phyloP scores from a whole-genome alignment of 2,329 filamentous ascomycete genomes.

The Akanthomyces dipterigenus region DNA sequence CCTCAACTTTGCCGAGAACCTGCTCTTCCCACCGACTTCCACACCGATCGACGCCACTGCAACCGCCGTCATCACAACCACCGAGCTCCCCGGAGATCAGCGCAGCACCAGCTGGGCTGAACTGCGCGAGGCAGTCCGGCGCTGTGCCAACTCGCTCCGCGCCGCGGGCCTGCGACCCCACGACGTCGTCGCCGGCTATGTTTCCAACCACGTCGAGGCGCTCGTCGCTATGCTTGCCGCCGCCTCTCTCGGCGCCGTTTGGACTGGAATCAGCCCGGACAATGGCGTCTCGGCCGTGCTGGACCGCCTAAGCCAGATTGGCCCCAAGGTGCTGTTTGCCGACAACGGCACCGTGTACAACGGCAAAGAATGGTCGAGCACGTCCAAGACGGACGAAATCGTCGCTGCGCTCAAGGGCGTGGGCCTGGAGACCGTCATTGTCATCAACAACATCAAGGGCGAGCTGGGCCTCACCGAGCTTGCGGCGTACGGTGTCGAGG shows the following conservation, averaged over 20 bases:
- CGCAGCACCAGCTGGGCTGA: constrained; percentile 63
- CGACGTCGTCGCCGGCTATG: constrained; percentile 63
- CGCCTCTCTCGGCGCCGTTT: constrained; percentile 76
- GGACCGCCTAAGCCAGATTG: constrained; percentile 79
- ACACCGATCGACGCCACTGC: constrained; percentile 44
- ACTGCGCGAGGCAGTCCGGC: constrained; percentile 69
- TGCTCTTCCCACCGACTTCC: constrained; percentile 63
- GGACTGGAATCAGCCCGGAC: constrained; percentile 90
- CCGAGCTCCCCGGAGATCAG: constrained; percentile 60
- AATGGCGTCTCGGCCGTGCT: constrained; percentile 87
- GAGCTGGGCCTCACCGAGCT: constrained; percentile 38
- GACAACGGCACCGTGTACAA: constrained; percentile 91
- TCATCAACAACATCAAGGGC: constrained; percentile 61
- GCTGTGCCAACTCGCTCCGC: constrained; percentile 64
- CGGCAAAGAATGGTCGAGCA: constrained; percentile 77
- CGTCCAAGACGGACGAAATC: constrained; percentile 73
- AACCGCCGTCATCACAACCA: constrained; percentile 71
- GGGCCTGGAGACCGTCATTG: constrained; percentile 61
- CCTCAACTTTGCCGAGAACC: constrained; percentile 92
- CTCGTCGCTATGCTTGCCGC: constrained; percentile 83
- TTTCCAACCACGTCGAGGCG: constrained; percentile 84
- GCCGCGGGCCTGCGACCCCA: constrained; percentile 52
- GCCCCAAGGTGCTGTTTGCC: constrained; percentile 73
- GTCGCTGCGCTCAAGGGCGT: constrained; percentile 52
- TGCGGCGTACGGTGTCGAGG: constrained; percentile 30